Percentiles rank a stretch among this genome's conserved stretches.
Evolutionary conservation across 2,329 filamentous ascomycete genomes (phyloP).

Genomic region (Colletotrichum musae): DNA sequence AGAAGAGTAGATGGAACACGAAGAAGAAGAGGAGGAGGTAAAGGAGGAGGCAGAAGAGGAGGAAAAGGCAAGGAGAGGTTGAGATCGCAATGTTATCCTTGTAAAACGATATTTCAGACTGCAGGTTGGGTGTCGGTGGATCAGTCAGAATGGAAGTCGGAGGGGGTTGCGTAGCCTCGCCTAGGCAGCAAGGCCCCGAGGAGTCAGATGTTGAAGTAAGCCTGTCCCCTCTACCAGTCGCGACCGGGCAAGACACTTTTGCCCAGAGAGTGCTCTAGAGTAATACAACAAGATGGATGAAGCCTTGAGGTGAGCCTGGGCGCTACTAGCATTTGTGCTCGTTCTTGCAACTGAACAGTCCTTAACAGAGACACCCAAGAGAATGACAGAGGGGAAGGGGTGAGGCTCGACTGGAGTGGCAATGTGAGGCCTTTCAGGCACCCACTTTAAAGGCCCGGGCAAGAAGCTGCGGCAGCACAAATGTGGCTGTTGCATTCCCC

Average conservation of each 20-base stretch:
- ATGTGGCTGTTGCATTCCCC: background rate
- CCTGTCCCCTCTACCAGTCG: background rate
- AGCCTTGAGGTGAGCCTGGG: background rate
- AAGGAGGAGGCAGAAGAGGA: background rate
- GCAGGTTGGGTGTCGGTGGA: background rate
- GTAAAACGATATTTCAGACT: background rate
- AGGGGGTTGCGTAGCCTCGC: slow-evolving; percentile 31
- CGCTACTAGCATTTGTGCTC: background rate
- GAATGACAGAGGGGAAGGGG: background rate
- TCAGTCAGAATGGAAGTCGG: slow-evolving; percentile 6
- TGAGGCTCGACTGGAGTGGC: slow-evolving; percentile 7
- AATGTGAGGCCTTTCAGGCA: background rate
- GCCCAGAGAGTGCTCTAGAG: no score
- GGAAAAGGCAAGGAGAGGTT: background rate
- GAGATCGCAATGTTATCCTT: background rate
- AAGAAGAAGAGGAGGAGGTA: background rate
- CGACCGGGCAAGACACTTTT: background rate
- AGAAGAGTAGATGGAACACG: background rate
- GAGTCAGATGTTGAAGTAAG: slow-evolving; percentile 29
- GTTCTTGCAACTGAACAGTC: background rate
- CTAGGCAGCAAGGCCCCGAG: slow-evolving; percentile 33
- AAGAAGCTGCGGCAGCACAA: background rate
- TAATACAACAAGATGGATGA: no score
- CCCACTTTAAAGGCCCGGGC: background rate
- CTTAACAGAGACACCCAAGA: background rate